phyloP scores from a whole-genome alignment of 2,329 filamentous ascomycete genomes.

The Septoria petroselini region DNA sequence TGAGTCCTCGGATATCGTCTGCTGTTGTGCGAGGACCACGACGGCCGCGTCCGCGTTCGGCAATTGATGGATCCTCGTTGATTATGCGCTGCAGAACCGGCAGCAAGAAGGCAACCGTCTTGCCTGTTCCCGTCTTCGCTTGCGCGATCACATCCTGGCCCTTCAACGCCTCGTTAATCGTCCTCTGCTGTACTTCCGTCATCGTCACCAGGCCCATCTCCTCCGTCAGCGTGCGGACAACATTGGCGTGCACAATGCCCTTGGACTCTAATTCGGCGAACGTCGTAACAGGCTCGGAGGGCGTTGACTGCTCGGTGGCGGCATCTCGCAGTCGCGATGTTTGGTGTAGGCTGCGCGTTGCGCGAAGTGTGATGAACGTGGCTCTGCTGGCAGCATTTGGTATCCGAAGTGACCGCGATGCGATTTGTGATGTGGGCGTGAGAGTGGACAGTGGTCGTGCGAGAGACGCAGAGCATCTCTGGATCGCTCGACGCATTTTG shows the following conservation, averaged over 20 bases:
- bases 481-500: constrained; percentile 35
- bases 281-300: constrained; percentile 37
- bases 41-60: constrained; percentile 45
- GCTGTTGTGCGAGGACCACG: constrained; percentile 50
- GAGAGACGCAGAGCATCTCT: constrained; percentile 34
- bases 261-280: constrained; percentile 47
- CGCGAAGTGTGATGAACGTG: constrained; percentile 36
- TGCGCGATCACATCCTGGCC: constrained; percentile 85
- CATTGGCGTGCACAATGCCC: constrained; percentile 57
- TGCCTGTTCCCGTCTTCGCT: constrained; percentile 94
- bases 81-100: constrained; percentile 81
- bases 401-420: constrained; percentile 18
- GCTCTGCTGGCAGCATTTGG: constrained; percentile 18
- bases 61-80: constrained; percentile 59
- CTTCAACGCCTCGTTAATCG: constrained; percentile 74
- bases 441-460: constrained; percentile 26
- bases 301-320: constrained; percentile 23
- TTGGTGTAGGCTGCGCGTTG: constrained; percentile 37
- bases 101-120: constrained; percentile 89
- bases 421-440: constrained; percentile 14
- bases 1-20: constrained; percentile 57
- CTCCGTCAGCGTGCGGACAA: constrained; percentile 66
- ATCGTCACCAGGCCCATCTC: constrained; percentile 77
- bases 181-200: constrained; percentile 87
- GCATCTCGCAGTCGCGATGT: constrained; percentile 38